Base-by-base conservation (phyloP, 768 basidiomycete species). In the Tylopilus cervinicoccineus region DNA sequence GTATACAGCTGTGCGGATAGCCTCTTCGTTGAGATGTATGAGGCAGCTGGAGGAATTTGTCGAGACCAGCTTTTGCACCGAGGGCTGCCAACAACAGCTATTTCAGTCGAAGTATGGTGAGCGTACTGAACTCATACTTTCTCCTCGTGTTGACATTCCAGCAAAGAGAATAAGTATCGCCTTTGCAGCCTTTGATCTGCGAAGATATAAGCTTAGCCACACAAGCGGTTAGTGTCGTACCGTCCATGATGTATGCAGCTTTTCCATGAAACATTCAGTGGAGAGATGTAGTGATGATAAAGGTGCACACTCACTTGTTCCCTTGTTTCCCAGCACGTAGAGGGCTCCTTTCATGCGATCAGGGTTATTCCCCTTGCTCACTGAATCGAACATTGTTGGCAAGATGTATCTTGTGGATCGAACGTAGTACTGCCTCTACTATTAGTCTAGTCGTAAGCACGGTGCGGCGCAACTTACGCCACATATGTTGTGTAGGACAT, bases 331-430 rank as follows among this genome's bases (percentile, higher is more conserved):
- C 10, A 90, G 67, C 17, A 88, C 74, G 62, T 93, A 93, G 33
- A 95, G 72, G 16, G 91, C 92, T 8, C 95, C 95, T 70, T 98
- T 98, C 83, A 96, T 94, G 22, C 86, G 77, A 66, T 98, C 93
- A 10, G 92, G 87, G 60, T 94, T 91, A 48, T 79, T 83, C 6
- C 88, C 92, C 59, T 81, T 85, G 47, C 68, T 67, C 41, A 90
- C 67, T 5, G 84, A 80, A 50, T 76, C 72, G 57, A 84, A 81
- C 38, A 87, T 66, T 19, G 70, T 65, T 6, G 86, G 83, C 24
- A 88, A 71, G 37, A 78, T 73, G 52, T 79, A 78, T 58, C 81
- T 76, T 24, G 84, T 88, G 6, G 87, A 86, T 48, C 86, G 79
- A 32, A 87, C 72, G 48, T 79, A 89, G 61, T 82, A 81, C 84